Base-by-base conservation (phyloP, 2,329 filamentous ascomycete species). In the Colletotrichum magnum region DNA sequence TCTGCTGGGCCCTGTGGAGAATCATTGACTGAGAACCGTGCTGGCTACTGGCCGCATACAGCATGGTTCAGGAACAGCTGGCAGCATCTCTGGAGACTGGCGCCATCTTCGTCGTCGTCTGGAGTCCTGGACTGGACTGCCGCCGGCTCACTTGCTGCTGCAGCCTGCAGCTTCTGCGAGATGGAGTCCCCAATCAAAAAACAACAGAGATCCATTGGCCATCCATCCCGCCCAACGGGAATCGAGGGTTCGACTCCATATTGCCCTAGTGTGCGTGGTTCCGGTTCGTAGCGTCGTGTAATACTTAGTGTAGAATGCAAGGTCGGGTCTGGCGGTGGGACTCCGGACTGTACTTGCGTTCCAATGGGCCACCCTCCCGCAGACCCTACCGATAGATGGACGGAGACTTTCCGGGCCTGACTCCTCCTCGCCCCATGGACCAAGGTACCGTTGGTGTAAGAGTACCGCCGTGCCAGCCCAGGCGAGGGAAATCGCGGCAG, bases 141-240 rank as follows among this genome's bases (percentile, higher is more conserved):
- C 54, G 66, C 66, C 50, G 66, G 41, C 41, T 43, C 41, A 43
- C 61, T 65, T 52, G 48, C 32, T 36, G 7, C 32, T 52, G 48
- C 21, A 24, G 21, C 21, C 21, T 24, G 21, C 21, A 24, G 21
- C 28, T 62, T 48, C 41, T 41, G 61, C 56, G 45, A 56, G 54
- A 65, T 68, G 66, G 66, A 65, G 61, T 65, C 54, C 50, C 61
- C 61, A 68, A 68, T 68, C 53, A 53, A 64, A 64, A 68, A 12
- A 18, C 26, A 26, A 64, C 59, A 58, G 52, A 47, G 59, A 64
- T 68, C 61, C 43, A 50, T 43, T 36, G 7, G 41, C 59, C 45
- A 41, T 50, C 43, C 45, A 28, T 48, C 41, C 54, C 24, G 26
- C 48, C 54, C 66, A 65, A 58, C 56, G 54, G 18, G 47, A 59